Percentiles rank a stretch among this genome's conserved stretches.
phyloP scores from a whole-genome alignment of 768 basidiomycete genomes.

The Tricholoma bakamatsutake region DNA sequence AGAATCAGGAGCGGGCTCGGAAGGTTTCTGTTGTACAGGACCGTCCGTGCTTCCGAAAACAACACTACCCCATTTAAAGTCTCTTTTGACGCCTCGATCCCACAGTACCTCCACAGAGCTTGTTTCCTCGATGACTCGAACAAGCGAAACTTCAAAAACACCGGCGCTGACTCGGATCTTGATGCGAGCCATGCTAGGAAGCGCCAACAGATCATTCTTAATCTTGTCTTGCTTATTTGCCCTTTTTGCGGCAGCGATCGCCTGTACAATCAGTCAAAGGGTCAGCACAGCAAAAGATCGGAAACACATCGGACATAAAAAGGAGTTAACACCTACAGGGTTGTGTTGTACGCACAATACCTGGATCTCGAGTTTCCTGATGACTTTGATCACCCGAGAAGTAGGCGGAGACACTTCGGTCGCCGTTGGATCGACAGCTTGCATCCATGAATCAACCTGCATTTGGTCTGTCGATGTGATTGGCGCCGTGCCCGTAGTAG shows the following conservation, averaged over 20 bases:
- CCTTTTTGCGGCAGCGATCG: conserved; percentile 67
- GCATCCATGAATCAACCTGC: conserved; percentile 23
- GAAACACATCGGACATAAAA: not conserved
- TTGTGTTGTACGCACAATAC: conserved; percentile 86
- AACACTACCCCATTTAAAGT: conserved; percentile 81
- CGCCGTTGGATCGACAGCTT: conserved; percentile 2
- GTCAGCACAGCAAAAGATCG: conserved; percentile 1
- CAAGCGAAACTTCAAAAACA: conserved; percentile 79
- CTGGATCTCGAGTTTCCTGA: conserved; percentile 71
- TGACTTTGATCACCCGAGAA: conserved; percentile 49
- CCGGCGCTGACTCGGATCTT: conserved; percentile 82
- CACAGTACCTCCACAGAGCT: conserved; percentile 76
- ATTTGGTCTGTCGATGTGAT: conserved; percentile 18
- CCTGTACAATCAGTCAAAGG: conserved; percentile 33
- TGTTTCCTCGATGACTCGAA: conserved; percentile 63
- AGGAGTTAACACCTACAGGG: conserved; percentile 51
- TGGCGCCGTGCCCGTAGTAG: conserved; percentile 13
- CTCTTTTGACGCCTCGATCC: conserved; percentile 66
- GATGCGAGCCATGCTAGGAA: conserved; percentile 70
- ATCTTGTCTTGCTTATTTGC: conserved; percentile 72
- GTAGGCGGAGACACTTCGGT: conserved; percentile 6
- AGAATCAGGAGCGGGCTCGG: conserved; percentile 43
- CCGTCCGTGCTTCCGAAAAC: conserved; percentile 71
- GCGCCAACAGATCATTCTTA: conserved; percentile 58
- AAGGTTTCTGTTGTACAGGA: conserved; percentile 68